Percentiles rank a stretch among this genome's conserved stretches.
Conservation (phyloP, 2,329 filamentous ascomycete species). For the Cercospora sp. region DNA sequence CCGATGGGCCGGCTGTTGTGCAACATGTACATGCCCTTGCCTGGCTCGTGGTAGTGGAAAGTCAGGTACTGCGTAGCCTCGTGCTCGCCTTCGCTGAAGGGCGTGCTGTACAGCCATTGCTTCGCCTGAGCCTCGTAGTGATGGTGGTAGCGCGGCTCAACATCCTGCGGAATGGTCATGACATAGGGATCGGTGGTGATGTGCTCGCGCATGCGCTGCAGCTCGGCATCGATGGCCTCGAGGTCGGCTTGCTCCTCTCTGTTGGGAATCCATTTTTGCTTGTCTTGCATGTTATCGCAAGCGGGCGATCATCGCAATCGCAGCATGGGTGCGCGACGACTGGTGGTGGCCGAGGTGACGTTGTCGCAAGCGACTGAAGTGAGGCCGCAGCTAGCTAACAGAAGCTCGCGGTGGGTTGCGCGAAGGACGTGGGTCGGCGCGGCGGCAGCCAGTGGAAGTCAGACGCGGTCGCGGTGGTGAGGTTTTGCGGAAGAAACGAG, state of each 20-base stretch:
- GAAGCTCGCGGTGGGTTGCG: neutral
- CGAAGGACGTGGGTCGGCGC: neutral
- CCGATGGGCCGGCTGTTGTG: slow-evolving; percentile 34
- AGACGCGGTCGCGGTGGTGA: neutral
- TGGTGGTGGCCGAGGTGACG: neutral
- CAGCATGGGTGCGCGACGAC: neutral
- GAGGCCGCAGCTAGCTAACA: neutral
- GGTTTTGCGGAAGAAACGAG: slow-evolving; percentile 3
- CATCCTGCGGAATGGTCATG: slow-evolving; percentile 49
- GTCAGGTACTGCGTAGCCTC: slow-evolving; percentile 61
- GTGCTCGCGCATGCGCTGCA: slow-evolving; percentile 46
- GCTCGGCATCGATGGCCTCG: slow-evolving; percentile 42
- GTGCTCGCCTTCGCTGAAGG: slow-evolving; percentile 58
- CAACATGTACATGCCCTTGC: slow-evolving; percentile 37
- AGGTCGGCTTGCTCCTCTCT: slow-evolving; percentile 39
- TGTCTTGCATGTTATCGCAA: slow-evolving; percentile 13
- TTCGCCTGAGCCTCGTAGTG: slow-evolving; percentile 42
- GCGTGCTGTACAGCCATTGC: slow-evolving; percentile 49
- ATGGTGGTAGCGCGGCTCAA: slow-evolving; percentile 44
- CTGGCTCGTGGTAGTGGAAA: slow-evolving; percentile 59
- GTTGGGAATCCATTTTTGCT: slow-evolving; percentile 25
- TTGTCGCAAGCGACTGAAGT: neutral
- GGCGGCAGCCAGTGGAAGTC: neutral
- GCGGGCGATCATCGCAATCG: slow-evolving; percentile 6
- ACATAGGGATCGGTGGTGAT: slow-evolving; percentile 50